Percentiles rank a stretch among this genome's conserved stretches.
These are phyloP conservation scores for Fraxinus americana DNA, from an alignment of 257 asterid genomes.

Conservation along the genomic window DNA sequence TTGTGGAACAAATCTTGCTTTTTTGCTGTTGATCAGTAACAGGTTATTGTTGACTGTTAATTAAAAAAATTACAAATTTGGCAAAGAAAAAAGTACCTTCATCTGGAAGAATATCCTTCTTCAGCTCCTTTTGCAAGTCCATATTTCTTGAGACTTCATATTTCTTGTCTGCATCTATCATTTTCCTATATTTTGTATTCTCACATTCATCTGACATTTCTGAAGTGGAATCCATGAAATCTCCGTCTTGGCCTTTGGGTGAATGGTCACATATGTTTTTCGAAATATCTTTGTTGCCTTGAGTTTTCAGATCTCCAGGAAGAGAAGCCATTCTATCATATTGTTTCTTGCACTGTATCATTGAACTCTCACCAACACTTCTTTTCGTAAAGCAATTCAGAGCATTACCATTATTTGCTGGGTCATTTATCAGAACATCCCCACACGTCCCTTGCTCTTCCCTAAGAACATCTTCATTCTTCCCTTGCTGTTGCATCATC, in stretches of 20 bases:
- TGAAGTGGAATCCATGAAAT: slow-evolving; percentile 19
- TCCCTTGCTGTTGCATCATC: background rate
- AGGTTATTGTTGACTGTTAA: slow-evolving; percentile 1
- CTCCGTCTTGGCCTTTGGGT: slow-evolving; percentile 9
- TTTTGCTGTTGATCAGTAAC: background rate
- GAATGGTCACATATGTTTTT: background rate
- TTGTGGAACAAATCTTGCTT: slow-evolving; percentile 20
- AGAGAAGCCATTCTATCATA: background rate
- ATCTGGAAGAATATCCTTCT: slow-evolving; percentile 25
- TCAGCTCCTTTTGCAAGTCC: slow-evolving; percentile 23
- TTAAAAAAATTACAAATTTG: background rate
- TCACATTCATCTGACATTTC: slow-evolving; percentile 8
- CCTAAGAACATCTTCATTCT: background rate
- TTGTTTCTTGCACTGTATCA: background rate
- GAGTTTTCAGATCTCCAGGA: slow-evolving; percentile 11
- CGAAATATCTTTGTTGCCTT: background rate
- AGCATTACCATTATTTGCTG: background rate
- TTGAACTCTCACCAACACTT: background rate
- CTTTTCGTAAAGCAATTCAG: background rate
- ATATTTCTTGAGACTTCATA: slow-evolving; percentile 15
- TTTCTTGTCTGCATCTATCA: slow-evolving; percentile 10
- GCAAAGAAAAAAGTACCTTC: slow-evolving; percentile 31
- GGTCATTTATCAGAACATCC: background rate
- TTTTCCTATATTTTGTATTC: background rate
- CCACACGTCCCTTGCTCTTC: slow-evolving; percentile 12